A percentile compares a stretch with the other conserved stretches of the same genome.
phyloP scores from a whole-genome alignment of 129 eudicot genomes.

The Artemisia annua region DNA sequence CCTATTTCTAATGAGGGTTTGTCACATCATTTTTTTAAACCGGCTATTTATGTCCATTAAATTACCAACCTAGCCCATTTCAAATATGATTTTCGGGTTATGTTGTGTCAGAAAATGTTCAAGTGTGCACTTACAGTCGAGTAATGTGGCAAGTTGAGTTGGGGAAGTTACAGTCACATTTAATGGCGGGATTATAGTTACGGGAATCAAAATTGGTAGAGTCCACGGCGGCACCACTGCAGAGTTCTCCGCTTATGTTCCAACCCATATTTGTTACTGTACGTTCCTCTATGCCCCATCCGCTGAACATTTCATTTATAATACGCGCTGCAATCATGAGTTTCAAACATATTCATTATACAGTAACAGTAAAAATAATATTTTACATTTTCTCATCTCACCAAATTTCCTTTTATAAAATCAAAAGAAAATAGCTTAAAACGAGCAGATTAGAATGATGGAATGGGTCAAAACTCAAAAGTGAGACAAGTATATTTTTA shows the following conservation, averaged over 20 bases:
- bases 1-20: no score
- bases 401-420: no score
- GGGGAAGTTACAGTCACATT: constrained; percentile 53
- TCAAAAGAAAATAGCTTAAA: no score
- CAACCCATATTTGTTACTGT: constrained; percentile 21
- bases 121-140: constrained; percentile 40
- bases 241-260: constrained; percentile 69
- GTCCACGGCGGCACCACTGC: constrained; percentile 65
- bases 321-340: constrained; percentile 41
- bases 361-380: no score
- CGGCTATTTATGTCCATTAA: not conserved
- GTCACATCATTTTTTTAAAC: no score
- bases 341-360: not conserved
- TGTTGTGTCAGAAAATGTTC: not conserved
- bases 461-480: not conserved
- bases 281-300: constrained; percentile 37
- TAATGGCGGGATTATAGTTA: constrained; percentile 50
- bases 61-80: not conserved
- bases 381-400: no score
- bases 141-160: constrained; percentile 60
- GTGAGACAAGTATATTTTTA: not conserved
- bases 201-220: constrained; percentile 1
- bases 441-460: no score
- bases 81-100: no score
- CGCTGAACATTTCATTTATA: constrained; percentile 43